Conservation (phyloP, 169 alveolate genomes). For the Plasmodium cynomolgi region DNA sequence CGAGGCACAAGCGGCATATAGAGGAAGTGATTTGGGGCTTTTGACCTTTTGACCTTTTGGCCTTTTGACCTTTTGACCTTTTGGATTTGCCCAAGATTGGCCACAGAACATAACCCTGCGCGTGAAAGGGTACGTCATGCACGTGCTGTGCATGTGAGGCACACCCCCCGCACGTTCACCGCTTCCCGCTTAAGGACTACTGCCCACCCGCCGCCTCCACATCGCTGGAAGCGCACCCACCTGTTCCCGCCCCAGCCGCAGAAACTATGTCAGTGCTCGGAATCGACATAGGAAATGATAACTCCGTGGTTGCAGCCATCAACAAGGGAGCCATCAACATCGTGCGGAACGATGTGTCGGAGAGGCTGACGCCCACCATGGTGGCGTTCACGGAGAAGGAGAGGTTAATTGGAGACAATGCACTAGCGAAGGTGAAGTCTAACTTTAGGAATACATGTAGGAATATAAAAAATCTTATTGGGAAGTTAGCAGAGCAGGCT, state of each 20-base stretch:
- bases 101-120: neutral
- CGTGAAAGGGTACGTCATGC: neutral
- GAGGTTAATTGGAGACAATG: conserved; percentile 95
- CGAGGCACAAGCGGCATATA: neutral
- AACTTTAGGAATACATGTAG: conserved; percentile 92
- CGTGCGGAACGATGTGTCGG: conserved; percentile 95
- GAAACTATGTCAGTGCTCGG: conserved; percentile 93
- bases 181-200: neutral
- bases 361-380: conserved; percentile 94
- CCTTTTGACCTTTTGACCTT: too few species aligned
- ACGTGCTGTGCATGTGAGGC: neutral
- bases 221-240: neutral
- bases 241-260: neutral
- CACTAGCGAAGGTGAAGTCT: conserved; percentile 88
- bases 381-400: conserved; percentile 92
- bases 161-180: neutral
- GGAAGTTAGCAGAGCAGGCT: conserved; percentile 81
- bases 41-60: too few species aligned
- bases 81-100: neutral
- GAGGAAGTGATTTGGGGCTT: neutral
- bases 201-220: neutral
- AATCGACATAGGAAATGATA: conserved; percentile 97
- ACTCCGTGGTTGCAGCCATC: conserved; percentile 96
- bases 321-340: conserved; percentile 95
- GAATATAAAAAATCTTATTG: conserved; percentile 90